Base-by-base conservation (phyloP, 2,329 filamentous ascomycete genomes). In the Ophiostoma tasmaniense region DNA sequence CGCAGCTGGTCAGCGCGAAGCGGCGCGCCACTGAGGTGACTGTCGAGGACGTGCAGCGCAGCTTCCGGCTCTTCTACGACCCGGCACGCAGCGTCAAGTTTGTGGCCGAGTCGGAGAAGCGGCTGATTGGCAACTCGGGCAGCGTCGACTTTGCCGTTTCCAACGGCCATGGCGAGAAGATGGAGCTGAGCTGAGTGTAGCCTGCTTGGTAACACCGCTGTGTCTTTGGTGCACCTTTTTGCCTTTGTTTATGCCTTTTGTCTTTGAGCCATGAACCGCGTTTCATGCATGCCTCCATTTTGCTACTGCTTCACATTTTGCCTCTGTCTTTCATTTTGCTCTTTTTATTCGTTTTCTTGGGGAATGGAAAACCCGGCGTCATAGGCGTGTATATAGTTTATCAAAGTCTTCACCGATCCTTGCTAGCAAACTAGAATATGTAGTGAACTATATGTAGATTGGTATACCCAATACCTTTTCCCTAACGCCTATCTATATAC, bases 51-150 rank as follows among this genome's bases (percentile, higher is more conserved):
- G 93, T 99, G 14, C 90, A 97, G 82, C 88, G 94, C 74, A 96
- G 92, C 80, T 99, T 94, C 83, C 85, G 89, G 76, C 86, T 99
- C 66, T 99, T 99, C 81, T 97, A 94, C 80, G 95, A 99, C 78
- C 90, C 93, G 0, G 82, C 82, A 66, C 86, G 95, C 74, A 97
- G 93, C 78, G 90, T 96, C 74, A 91, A 92, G 79, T 97, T 98
- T 75, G 92, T 99, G 62, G 81, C 85, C 70, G 91, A 96, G 73
- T 96, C 90, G 71, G 95, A 98, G 82, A 94, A 93, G 82, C 87
- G 93, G 55, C 88, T 99, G 73, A 97, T 99, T 77, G 92, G 93
- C 72, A 89, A 97, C 72, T 87, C 90, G 71, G 95, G 95, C 33
- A 83, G 81, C 30, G 94, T 97, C 35, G 90, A 89, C 71, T 88